phyloP scores from a whole-genome alignment of 2,329 filamentous ascomycete species.

The Fusarium agapanthi region DNA sequence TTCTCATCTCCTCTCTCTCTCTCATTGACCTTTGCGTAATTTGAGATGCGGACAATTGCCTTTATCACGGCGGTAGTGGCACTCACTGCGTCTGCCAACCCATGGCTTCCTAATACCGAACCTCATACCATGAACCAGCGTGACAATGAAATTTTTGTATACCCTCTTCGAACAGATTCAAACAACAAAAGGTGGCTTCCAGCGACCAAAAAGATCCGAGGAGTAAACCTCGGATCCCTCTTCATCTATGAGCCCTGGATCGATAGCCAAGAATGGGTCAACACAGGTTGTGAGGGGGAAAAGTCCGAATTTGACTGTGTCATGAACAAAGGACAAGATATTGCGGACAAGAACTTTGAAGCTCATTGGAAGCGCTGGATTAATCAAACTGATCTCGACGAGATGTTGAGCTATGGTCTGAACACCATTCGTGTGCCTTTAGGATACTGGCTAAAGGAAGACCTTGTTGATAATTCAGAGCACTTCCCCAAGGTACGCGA shows the following conservation, averaged over 20 bases:
- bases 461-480: constrained; percentile 58
- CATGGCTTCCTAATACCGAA: constrained; percentile 29
- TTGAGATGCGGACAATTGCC: constrained; percentile 16
- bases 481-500: constrained; percentile 54
- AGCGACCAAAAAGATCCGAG: constrained; percentile 55
- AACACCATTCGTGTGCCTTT: constrained; percentile 64
- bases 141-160: constrained; percentile 9
- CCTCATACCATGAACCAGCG: background rate
- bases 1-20: background rate
- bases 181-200: constrained; percentile 28
- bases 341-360: constrained; percentile 57
- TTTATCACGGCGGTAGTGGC: constrained; percentile 19
- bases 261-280: constrained; percentile 53
- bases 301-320: constrained; percentile 65
- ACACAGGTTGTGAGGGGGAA: constrained; percentile 57
- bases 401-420: constrained; percentile 59
- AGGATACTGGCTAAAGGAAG: constrained; percentile 64
- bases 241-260: constrained; percentile 66
- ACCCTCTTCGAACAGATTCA: background rate
- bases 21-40: background rate
- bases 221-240: constrained; percentile 62
- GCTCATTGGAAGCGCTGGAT: constrained; percentile 62
- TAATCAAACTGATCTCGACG: constrained; percentile 56
- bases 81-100: constrained; percentile 23
- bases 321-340: constrained; percentile 54